Base-by-base conservation (phyloP, 805 yeast genomes). In the Starmera dryadoides region DNA sequence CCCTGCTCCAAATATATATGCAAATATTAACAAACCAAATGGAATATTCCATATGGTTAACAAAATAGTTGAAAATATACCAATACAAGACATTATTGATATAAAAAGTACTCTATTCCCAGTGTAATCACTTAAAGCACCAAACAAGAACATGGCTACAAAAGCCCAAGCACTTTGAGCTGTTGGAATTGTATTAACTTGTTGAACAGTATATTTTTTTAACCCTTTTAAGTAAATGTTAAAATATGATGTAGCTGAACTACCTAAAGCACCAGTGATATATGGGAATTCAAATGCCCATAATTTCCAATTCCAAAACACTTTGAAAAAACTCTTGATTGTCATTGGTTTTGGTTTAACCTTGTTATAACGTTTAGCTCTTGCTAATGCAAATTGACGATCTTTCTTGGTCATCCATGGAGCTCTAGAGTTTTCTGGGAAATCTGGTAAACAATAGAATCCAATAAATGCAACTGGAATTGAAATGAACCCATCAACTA, bases 241-340 rank as follows among this genome's bases (percentile, higher is more conserved):
- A n/a, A 40, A 37, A 30, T 33, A 40, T 12, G 15, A 25, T 6
- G 17, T 18, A 11, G 15, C n/a, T 4, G 12, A 18, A 12, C 15
- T 2, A 20, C 43, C 43, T 11, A 40, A 4, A 15, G 29, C 21
- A 16, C 37, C 33, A n/a, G 37, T n/a, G 3, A 16, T 32, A 30
- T 40, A 40, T 10, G 38, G 33, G 14, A 29, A 19, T 3, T 35
- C 20, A 38, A 40, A 40, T 2, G 36, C 23, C 36, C 37, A 40
- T 32, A 81, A 50, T 50, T 82, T 6, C 62, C 44, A 4, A 82
- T 82, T 34, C 52, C 64, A 63, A 50, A 75, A 75, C 3, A 70
- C 70, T 23, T 86, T 86, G 35, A 79, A 67, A 37, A 80, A 65
- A 49, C 79, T 79, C 31, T 88, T 60, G 30, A 75, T 52, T 1